Evolutionary conservation across 106 monocot species (phyloP).

Genomic region (Dendrobium chrysotoxum): DNA sequence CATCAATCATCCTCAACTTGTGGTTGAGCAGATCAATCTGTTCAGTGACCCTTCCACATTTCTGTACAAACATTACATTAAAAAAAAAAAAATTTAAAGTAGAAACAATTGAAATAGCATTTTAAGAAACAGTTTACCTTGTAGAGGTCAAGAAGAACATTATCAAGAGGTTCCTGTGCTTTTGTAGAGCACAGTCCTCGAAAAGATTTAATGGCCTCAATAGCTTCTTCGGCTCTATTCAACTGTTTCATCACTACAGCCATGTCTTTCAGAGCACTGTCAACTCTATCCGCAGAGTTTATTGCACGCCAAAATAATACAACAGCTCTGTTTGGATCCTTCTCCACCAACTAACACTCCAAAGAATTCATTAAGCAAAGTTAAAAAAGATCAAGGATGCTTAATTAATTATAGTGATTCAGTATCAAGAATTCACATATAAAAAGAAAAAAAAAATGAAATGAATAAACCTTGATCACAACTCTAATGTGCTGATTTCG

Average conservation of each 20-base stretch:
- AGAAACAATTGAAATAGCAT: too few species aligned
- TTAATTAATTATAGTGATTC: background rate
- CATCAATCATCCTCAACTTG: conserved; percentile 67
- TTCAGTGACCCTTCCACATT: conserved; percentile 85
- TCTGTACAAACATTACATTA: conserved; percentile 26
- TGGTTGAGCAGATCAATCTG: conserved; percentile 68
- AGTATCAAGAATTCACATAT: background rate
- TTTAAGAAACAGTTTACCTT: conserved; percentile 39
- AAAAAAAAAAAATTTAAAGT: background rate
- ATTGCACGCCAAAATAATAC: conserved; percentile 91
- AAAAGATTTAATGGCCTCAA: conserved; percentile 87
- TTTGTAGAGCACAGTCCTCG: conserved; percentile 69
- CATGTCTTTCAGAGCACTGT: conserved; percentile 95
- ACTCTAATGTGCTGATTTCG: too few species aligned
- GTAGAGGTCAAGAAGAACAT: conserved; percentile 91
- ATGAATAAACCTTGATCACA: too few species aligned
- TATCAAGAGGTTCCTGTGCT: conserved; percentile 90
- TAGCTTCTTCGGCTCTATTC: conserved; percentile 91
- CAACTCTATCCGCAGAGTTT: conserved; percentile 83
- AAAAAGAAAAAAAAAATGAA: too few species aligned
- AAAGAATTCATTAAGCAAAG: background rate
- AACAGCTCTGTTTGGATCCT: conserved; percentile 83
- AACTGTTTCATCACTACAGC: conserved; percentile 99
- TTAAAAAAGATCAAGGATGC: background rate
- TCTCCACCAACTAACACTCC: conserved; percentile 66